Evolutionary conservation across 2,329 filamentous ascomycete species (phyloP).

Genomic region (Stagonosporopsis vannaccii): DNA sequence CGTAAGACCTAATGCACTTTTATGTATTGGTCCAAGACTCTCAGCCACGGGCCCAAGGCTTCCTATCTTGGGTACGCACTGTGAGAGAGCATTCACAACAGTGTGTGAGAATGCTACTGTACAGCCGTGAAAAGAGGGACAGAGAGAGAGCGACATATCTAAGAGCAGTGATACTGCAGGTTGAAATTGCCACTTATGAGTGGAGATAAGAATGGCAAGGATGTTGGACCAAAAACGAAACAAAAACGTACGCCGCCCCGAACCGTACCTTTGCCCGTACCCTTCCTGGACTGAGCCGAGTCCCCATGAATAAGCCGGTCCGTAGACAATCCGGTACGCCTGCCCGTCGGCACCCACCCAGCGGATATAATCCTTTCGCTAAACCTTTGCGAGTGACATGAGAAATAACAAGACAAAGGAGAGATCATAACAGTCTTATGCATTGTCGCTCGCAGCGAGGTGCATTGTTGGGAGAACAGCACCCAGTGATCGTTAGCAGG

Average conservation of each 20-base stretch:
- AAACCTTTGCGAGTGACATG: not conserved
- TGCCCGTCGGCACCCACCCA: conserved; percentile 4
- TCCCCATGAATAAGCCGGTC: conserved; percentile 2
- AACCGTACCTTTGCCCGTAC: conserved; percentile 7
- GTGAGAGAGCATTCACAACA: not conserved
- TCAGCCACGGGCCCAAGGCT: not conserved
- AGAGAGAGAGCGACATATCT: not conserved
- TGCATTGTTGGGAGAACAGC: not conserved
- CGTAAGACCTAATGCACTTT: not conserved
- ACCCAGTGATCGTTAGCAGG: conserved; percentile 5
- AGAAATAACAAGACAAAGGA: not conserved
- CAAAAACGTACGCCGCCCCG: conserved; percentile 1
- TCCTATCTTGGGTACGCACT: not conserved
- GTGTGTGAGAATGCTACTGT: not conserved
- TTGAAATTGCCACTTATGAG: not conserved
- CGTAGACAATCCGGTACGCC: conserved; percentile 13
- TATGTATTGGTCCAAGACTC: not conserved
- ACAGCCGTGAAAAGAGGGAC: not conserved
- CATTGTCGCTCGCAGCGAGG: not conserved
- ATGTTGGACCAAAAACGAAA: not conserved
- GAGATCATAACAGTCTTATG: not conserved
- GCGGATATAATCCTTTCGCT: conserved; percentile 12
- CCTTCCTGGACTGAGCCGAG: conserved; percentile 2
- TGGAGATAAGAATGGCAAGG: not conserved
- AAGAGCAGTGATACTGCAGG: not conserved